Percentiles rank a stretch among this genome's conserved stretches.
Evolutionary conservation across 176 grass and related monocot genomes (phyloP).

Genomic region (Triticum turgidum): DNA sequence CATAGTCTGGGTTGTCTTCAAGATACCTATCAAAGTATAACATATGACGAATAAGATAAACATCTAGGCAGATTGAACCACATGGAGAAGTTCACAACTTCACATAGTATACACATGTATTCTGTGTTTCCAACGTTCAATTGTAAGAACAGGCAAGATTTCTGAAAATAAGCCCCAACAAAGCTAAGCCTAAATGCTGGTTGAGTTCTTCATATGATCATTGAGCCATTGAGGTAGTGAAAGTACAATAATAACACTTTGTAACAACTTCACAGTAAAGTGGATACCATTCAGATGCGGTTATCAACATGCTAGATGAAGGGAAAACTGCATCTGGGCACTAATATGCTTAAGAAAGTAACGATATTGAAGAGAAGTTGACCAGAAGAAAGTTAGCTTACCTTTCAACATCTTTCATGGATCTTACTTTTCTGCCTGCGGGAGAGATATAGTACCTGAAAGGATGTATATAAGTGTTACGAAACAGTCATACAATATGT

Average conservation of each 20-base stretch:
- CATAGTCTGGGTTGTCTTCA: conserved; percentile 26
- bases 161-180: background rate
- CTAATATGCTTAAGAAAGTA: conserved; percentile 9
- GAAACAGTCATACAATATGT: background rate
- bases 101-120: conserved; percentile 3
- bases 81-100: conserved; percentile 5
- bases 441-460: conserved; percentile 63
- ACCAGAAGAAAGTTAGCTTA: conserved; percentile 18
- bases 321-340: background rate
- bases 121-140: background rate
- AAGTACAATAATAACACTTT: background rate
- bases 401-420: conserved; percentile 30
- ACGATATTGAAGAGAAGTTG: background rate
- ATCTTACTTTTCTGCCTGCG: conserved; percentile 40
- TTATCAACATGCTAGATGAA: background rate
- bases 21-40: conserved; percentile 40
- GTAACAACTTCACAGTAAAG: background rate
- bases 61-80: background rate
- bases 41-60: conserved; percentile 14
- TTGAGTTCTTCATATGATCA: background rate
- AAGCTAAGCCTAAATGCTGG: background rate
- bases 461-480: conserved; percentile 1
- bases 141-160: background rate
- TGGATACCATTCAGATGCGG: background rate
- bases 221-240: background rate